Percentiles rank a stretch among this genome's conserved stretches.
phyloP scores from a whole-genome alignment of 805 yeast genomes.

The Maudiozyma pseudohumilis region DNA sequence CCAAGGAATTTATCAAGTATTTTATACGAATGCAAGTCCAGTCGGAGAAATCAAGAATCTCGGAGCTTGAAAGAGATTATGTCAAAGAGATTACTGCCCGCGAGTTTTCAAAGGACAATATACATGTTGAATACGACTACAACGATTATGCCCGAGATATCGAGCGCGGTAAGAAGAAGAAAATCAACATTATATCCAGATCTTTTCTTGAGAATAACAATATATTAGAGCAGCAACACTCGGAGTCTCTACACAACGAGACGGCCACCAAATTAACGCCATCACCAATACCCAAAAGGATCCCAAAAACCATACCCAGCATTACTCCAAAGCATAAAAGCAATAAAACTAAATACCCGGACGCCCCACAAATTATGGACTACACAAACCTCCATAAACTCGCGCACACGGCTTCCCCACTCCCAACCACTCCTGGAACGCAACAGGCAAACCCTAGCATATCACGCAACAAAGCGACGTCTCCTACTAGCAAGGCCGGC shows the following conservation, averaged over 20 bases:
- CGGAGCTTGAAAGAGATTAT: conserved; percentile 19
- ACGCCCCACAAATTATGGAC: neutral
- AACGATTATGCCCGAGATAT: conserved; percentile 19
- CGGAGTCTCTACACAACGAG: conserved; percentile 2
- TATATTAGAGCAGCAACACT: conserved; percentile 7
- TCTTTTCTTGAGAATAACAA: conserved; percentile 1
- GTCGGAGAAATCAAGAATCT: conserved; percentile 17
- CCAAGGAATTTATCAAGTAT: conserved; percentile 19
- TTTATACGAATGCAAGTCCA: conserved; percentile 26
- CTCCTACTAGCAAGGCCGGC: neutral
- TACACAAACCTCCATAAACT: neutral
- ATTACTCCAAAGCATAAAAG: neutral
- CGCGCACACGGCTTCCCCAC: too few relatives aligned
- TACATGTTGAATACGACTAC: conserved; percentile 11
- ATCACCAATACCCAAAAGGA: neutral
- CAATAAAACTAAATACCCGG: neutral
- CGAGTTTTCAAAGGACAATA: conserved; percentile 8
- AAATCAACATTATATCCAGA: conserved; percentile 16
- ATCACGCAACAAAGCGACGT: neutral
- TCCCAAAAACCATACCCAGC: neutral
- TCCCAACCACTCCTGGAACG: too few relatives aligned
- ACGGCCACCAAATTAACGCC: neutral
- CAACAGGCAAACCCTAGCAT: neutral
- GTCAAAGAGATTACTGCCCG: conserved; percentile 9
- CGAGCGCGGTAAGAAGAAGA: conserved; percentile 12